Evolutionary conservation across 306 rosid species (phyloP).

Genomic region (Canavalia ensiformis): DNA sequence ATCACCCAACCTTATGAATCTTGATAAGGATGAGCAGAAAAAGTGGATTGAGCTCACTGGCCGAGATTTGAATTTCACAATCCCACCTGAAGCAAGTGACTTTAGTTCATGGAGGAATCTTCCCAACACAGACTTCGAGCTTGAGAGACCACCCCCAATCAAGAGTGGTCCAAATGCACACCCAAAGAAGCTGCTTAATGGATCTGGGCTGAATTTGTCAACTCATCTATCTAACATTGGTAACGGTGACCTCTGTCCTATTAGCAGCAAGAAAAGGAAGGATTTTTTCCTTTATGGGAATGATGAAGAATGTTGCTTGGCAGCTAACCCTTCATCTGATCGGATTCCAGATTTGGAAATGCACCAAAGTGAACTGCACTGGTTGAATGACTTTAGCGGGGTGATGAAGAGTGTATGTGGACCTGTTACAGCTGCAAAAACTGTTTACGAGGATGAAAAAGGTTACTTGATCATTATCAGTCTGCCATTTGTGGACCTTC

Average conservation of each 20-base stretch:
- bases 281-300: constrained; percentile 72
- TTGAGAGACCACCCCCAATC: constrained; percentile 73
- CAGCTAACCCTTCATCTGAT: constrained; percentile 77
- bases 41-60: constrained; percentile 94
- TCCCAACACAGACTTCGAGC: constrained; percentile 86
- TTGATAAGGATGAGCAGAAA: constrained; percentile 77
- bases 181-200: constrained; percentile 84
- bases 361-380: constrained; percentile 61
- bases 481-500: constrained; percentile 88
- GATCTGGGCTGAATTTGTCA: constrained; percentile 78
- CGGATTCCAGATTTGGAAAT: constrained; percentile 66
- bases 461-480: constrained; percentile 86
- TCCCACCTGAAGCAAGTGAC: constrained; percentile 88
- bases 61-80: constrained; percentile 76
- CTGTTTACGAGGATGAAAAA: constrained; percentile 86
- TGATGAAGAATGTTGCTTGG: constrained; percentile 74
- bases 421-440: constrained; percentile 93
- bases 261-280: constrained; percentile 75
- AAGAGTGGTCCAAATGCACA: constrained; percentile 64
- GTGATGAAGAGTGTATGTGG: constrained; percentile 83
- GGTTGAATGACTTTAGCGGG: constrained; percentile 84
- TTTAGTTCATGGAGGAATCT: constrained; percentile 92
- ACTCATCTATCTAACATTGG: constrained; percentile 65
- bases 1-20: constrained; percentile 69
- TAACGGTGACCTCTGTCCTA: constrained; percentile 75